A percentile compares a stretch with the other conserved stretches of the same genome.
phyloP scores from a whole-genome alignment of 1,139 yeast species.

The Candida mesenterica region DNA sequence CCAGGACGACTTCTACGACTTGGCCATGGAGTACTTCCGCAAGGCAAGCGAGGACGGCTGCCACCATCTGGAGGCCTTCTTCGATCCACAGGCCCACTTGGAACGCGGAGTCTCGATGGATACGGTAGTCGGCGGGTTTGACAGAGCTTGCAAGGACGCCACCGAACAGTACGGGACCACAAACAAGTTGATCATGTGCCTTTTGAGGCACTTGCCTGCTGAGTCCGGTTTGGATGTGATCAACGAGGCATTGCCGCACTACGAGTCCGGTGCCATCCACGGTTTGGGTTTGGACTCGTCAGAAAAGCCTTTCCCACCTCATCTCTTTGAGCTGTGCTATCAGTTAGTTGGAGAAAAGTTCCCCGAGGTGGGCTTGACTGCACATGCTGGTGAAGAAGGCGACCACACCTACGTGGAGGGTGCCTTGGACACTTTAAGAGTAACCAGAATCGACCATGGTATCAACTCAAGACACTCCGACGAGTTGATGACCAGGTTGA shows the following conservation, averaged over 20 bases:
- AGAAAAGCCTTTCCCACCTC: constrained; percentile 74
- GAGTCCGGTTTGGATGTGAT: constrained; percentile 56
- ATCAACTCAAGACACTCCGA: constrained; percentile 58
- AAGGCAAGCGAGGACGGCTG: constrained; percentile 63
- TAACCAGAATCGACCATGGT: constrained; percentile 77
- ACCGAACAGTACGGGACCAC: constrained; percentile 56
- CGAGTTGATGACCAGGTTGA: constrained; percentile 53
- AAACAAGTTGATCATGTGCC: constrained; percentile 73
- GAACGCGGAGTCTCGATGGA: constrained; percentile 62
- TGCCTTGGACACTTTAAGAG: constrained; percentile 57
- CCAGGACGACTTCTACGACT: constrained; percentile 66
- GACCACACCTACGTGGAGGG: constrained; percentile 60
- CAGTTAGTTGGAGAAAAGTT: constrained; percentile 40
- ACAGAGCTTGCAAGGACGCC: constrained; percentile 63
- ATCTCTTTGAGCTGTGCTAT: constrained; percentile 62
- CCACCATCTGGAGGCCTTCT: constrained; percentile 67
- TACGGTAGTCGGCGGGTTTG: constrained; percentile 60
- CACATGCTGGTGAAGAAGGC: constrained; percentile 90
- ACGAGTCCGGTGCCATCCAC: constrained; percentile 54
- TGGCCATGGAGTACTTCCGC: constrained; percentile 71
- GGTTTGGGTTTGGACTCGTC: constrained; percentile 79
- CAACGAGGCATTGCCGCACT: constrained; percentile 48
- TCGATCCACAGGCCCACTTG: constrained; percentile 82
- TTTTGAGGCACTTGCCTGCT: constrained; percentile 70
- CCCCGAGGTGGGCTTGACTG: constrained; percentile 61